phyloP scores from a whole-genome alignment of 2,329 filamentous ascomycete species.

The Didymosphaeria variabile region DNA sequence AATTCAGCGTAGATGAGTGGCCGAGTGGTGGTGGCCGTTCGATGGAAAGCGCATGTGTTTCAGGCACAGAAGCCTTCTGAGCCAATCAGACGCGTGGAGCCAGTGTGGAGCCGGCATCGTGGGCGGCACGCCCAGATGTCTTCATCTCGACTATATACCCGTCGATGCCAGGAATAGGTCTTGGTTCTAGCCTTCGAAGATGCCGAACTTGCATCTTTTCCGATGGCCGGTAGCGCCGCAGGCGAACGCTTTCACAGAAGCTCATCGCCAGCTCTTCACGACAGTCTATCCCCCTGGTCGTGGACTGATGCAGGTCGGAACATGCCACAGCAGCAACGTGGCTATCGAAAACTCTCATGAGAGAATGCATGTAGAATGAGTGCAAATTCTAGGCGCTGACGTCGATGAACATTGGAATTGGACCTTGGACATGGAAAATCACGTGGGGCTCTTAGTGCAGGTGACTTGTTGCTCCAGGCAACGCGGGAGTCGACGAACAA shows the following conservation, averaged over 20 bases:
- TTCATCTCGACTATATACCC: constrained; percentile 11
- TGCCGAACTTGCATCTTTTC: background rate
- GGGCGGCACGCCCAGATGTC: constrained; percentile 6
- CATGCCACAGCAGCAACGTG: too few species aligned
- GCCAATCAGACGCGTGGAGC: constrained; percentile 32
- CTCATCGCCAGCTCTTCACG: background rate
- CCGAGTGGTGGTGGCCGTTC: constrained; percentile 43
- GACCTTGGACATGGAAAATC: constrained; percentile 8
- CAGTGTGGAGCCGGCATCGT: background rate
- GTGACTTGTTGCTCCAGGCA: constrained; percentile 26
- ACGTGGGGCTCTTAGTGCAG: constrained; percentile 4
- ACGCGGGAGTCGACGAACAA: constrained; percentile 31
- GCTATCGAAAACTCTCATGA: too few species aligned
- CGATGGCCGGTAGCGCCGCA: background rate
- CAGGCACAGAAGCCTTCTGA: constrained; percentile 19
- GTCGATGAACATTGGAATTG: background rate
- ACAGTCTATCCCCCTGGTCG: too few species aligned
- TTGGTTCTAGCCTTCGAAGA: background rate
- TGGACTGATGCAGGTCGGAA: too few species aligned
- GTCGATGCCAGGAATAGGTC: constrained; percentile 9
- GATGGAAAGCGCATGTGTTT: constrained; percentile 33
- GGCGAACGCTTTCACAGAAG: background rate
- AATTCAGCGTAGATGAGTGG: constrained; percentile 25
- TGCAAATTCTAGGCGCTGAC: background rate
- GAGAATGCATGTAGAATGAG: too few species aligned